phyloP scores from a whole-genome alignment of 768 basidiomycete genomes.

The Kwoniella heveanensis region DNA sequence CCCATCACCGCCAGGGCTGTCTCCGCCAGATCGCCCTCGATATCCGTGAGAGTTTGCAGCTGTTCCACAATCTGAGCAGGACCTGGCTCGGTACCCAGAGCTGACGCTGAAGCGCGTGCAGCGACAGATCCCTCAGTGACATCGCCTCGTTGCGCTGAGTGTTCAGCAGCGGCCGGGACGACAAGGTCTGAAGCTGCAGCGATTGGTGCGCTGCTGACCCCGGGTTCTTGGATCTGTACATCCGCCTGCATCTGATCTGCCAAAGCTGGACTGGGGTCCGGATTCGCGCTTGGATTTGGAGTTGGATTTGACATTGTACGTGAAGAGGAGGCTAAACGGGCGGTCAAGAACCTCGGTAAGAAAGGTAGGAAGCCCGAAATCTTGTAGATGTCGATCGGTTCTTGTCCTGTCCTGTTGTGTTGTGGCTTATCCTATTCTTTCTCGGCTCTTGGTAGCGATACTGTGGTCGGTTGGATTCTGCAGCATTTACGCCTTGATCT shows the following conservation, averaged over 20 bases:
- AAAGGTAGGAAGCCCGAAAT: neutral
- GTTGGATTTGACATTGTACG: neutral
- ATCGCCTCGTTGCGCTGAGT: too few species aligned
- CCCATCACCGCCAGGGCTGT: slow-evolving; percentile 36
- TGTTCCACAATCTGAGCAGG: slow-evolving; percentile 32
- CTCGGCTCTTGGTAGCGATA: too few species aligned
- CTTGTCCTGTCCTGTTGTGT: too few species aligned
- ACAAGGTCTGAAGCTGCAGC: too few species aligned
- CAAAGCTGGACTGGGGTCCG: neutral
- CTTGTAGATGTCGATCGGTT: neutral
- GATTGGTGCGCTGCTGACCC: too few species aligned
- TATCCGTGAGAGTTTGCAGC: slow-evolving; percentile 43
- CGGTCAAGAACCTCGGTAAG: neutral
- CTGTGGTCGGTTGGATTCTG: too few species aligned
- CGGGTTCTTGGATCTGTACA: too few species aligned
- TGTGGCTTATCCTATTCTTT: too few species aligned
- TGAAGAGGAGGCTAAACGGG: neutral
- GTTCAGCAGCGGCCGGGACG: too few species aligned
- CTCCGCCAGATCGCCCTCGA: slow-evolving; percentile 47
- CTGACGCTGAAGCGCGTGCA: too few species aligned
- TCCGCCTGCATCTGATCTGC: neutral
- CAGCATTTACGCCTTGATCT: too few species aligned
- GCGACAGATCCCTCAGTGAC: too few species aligned
- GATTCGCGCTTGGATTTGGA: neutral
- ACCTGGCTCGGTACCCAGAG: slow-evolving; percentile 1